Conservation (phyloP, 345 rosid genomes). For the Geranium rotundifolium region DNA sequence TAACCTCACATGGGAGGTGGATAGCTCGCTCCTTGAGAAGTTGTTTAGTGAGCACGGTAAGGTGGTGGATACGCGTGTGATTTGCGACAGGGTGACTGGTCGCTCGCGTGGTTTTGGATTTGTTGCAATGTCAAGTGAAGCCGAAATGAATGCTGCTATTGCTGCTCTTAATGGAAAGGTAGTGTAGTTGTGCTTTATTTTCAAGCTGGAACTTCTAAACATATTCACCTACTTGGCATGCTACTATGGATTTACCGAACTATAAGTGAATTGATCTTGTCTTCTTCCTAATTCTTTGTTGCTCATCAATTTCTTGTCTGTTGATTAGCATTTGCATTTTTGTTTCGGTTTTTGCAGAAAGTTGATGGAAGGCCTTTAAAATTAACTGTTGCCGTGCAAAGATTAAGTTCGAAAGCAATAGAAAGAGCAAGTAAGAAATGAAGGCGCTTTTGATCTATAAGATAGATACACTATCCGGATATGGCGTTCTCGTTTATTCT, state of each 20-base stretch:
- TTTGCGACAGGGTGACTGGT: conserved; percentile 74
- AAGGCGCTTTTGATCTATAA: conserved; percentile 2
- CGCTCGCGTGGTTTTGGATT: conserved; percentile 97
- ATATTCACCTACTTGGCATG: too few relatives aligned
- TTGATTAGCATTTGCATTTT: not conserved
- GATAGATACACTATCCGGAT: not conserved
- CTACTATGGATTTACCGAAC: too few relatives aligned
- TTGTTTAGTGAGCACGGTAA: conserved; percentile 84
- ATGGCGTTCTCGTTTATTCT: not conserved
- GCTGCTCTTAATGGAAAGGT: conserved; percentile 96
- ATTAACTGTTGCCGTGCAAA: conserved; percentile 34
- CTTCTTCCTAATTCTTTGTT: not conserved
- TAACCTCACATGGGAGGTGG: conserved; percentile 80
- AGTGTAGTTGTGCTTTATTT: conserved; percentile 4
- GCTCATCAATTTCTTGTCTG: not conserved
- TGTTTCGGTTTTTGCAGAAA: conserved; percentile 26
- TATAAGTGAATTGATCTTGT: not conserved
- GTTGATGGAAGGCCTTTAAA: conserved; percentile 38
- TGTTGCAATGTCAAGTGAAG: conserved; percentile 66
- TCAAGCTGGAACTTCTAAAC: too few relatives aligned
- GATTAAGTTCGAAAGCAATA: conserved; percentile 14
- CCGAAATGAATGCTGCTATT: conserved; percentile 74
- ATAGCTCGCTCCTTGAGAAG: conserved; percentile 61
- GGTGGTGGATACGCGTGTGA: conserved; percentile 69
- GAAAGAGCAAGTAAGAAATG: too few relatives aligned